phyloP scores from a whole-genome alignment of 2,329 filamentous ascomycete genomes.

The Trichophyton verrucosum region DNA sequence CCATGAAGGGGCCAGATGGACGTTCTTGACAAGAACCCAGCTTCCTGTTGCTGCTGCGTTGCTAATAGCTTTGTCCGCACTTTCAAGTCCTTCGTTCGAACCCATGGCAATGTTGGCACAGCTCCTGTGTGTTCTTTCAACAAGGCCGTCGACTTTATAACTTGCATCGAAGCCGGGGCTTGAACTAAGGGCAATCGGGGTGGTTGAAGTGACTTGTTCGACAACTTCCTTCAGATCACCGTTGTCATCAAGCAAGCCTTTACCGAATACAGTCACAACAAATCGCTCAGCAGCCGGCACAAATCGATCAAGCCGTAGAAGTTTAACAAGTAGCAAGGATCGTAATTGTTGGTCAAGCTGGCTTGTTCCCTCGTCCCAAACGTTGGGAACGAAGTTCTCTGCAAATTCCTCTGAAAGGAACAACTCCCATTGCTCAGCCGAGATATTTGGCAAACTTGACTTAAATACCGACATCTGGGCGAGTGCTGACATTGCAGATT shows the following conservation, averaged over 20 bases:
- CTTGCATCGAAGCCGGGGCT: slow-evolving; percentile 95
- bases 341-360: slow-evolving; percentile 64
- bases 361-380: slow-evolving; percentile 56
- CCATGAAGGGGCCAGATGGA: slow-evolving; percentile 92
- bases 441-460: slow-evolving; percentile 51
- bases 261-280: slow-evolving; percentile 71
- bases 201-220: slow-evolving; percentile 66
- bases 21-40: slow-evolving; percentile 98
- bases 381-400: slow-evolving; percentile 65
- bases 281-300: slow-evolving; percentile 90
- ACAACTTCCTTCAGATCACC: slow-evolving; percentile 81
- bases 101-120: slow-evolving; percentile 99
- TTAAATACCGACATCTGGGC: slow-evolving; percentile 62
- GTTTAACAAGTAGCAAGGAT: slow-evolving; percentile 79
- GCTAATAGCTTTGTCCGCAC: slow-evolving; percentile 87
- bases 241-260: slow-evolving; percentile 66
- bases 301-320: slow-evolving; percentile 91
- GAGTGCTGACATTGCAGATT: slow-evolving; percentile 57
- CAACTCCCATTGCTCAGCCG: slow-evolving; percentile 57
- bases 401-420: slow-evolving; percentile 80
- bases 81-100: slow-evolving; percentile 84
- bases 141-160: slow-evolving; percentile 95
- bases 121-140: slow-evolving; percentile 65
- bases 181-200: slow-evolving; percentile 83
- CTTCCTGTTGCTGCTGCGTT: slow-evolving; percentile 82